Evolutionary conservation across 2,329 filamentous ascomycete genomes (phyloP), one percentile per base, ranked within the genome.

Genomic region (Ophiocordyceps polyrhachis-furcata): DNA sequence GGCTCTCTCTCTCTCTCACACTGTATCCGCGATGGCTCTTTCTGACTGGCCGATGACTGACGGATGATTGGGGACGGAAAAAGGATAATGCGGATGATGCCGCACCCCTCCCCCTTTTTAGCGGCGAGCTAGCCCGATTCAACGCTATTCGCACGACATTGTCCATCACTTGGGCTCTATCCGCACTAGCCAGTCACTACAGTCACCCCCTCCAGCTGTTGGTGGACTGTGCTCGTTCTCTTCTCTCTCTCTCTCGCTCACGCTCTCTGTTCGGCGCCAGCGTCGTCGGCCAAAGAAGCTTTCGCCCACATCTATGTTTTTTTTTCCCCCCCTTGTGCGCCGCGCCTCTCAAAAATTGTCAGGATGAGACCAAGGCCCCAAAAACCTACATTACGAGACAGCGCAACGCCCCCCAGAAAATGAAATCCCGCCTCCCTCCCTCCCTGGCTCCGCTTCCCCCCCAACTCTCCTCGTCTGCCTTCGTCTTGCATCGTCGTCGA

Each of bases 321-420:
- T 28, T 28, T 28, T 28, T 28, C 25, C 25, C 25, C 25, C 53
- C 58, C 52, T 54, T 58, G 58, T 62, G 60, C 57, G 59, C 59
- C 58, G 35, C 35, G 59, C 59, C 59, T 58, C 55, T 55, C 55
- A 59, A 55, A 62, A 59, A 57, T 51, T 47, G 55, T 58, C 57
- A 59, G 58, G 59, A 62, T 62, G 57, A 62, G 56, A 61, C 60
- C 56, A 62, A 58, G 53, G 50, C 57, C 57, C 56, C 56, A 58
- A 57, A 28, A 59, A 53, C 52, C 43, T 44, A 41, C 43, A 32
- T 44, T 56, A 55, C 58, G 56, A 61, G 59, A 61, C 58, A 61
- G 51, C 52, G 48, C 50, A 52, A 48, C 49, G 44, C 50, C 51
- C 55, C 54, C 57, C 52, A 52, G 50, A 53, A 51, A 52, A 55